Conservation (phyloP, 306 rosid species). For the Malus sylvestris region DNA sequence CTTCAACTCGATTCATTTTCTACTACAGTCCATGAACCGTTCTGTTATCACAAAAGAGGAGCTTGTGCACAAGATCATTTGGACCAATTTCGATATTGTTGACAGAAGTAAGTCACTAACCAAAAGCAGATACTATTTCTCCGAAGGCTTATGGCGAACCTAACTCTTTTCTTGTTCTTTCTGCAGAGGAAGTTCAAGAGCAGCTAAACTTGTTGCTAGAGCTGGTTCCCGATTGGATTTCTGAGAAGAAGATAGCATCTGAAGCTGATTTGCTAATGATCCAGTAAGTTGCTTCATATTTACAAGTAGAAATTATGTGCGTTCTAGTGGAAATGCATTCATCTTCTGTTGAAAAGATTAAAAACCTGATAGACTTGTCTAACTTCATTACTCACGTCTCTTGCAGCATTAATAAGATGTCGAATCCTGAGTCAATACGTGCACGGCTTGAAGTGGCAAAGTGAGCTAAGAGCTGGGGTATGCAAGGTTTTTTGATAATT, state of each 20-base stretch:
- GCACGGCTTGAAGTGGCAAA: constrained; percentile 57
- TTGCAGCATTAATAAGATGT: constrained; percentile 49
- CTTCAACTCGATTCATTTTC: constrained; percentile 58
- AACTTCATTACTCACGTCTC: neutral
- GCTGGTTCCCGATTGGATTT: constrained; percentile 80
- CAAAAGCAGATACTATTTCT: neutral
- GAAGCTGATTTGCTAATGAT: constrained; percentile 50
- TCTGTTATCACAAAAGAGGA: constrained; percentile 58
- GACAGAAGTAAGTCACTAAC: constrained; percentile 51
- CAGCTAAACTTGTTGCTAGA: constrained; percentile 58
- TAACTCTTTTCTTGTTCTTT: constrained; percentile 11
- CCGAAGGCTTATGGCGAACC: constrained; percentile 10
- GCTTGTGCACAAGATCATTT: constrained; percentile 65
- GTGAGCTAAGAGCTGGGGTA: constrained; percentile 24
- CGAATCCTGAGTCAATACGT: constrained; percentile 31
- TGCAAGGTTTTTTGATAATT: neutral
- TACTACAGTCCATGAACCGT: constrained; percentile 47
- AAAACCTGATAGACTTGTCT: neutral
- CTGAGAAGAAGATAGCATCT: constrained; percentile 39
- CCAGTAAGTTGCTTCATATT: constrained; percentile 36
- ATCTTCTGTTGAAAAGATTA: neutral
- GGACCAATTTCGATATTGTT: constrained; percentile 36
- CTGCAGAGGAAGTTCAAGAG: constrained; percentile 68
- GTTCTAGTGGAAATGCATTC: neutral
- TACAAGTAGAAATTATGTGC: neutral